Base-by-base conservation (phyloP, 305 asterid genomes). In the Stenogyne calaminthoides region DNA sequence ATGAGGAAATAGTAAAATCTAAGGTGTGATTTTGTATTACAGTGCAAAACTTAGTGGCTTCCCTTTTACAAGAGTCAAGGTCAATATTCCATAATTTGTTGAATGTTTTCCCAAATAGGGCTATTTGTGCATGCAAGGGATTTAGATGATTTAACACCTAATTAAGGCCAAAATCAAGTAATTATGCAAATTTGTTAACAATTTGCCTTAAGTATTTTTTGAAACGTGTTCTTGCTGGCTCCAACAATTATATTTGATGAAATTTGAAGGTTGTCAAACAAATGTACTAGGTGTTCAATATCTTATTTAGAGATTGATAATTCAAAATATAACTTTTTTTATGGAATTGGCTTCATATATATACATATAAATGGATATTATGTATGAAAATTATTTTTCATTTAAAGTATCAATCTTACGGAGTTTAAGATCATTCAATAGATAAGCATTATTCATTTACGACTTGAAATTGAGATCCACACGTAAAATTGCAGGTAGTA, bases 121-220 rank as follows among this genome's bases (percentile, higher is more conserved):
- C 7, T 32, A 22, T 20, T 39, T 64, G 18, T 22, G 14, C 20
- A 63, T 22, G 14, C 20, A 63, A 54, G 20, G 20, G 46, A 34
- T 51, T 52, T 72, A 59, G 34, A 37, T 52, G 42, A 39, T 73
- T 63, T 19, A 61, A 47, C 11, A 42, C 60, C 25, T 25, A 75
- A 59, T 19, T 69, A 22, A 20, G 25, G 65, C 62, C 49, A 29
- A 36, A 46, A 46, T 65, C 66, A 19, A 57, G 70, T 39, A 22
- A 71, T 71, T 8, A 32, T 25, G 70, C 73, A 71, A 58, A 67
- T 72, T 57, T 36, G 64, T 34, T 34, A 7, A 34, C 7, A 61
- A 61, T 15, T 25, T 12, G 39, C 25, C 10, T 56, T 55, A 4
- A 62, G 10, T 5, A 5, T 32, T 32, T 32, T 5, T 32, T 4